Base-by-base conservation (phyloP, 2,329 filamentous ascomycete genomes). In the Penicillium crustosum region DNA sequence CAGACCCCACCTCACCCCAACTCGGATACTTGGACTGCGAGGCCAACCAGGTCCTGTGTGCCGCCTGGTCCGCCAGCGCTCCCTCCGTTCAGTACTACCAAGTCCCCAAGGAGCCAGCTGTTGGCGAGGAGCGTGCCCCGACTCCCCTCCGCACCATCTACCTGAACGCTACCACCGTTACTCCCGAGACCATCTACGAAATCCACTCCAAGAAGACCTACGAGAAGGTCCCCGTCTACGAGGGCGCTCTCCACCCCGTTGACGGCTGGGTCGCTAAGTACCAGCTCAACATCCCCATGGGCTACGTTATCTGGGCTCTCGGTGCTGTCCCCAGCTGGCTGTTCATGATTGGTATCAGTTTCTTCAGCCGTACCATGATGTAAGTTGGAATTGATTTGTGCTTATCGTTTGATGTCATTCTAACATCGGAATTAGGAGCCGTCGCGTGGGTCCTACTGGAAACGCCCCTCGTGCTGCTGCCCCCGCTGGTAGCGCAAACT, bases 291-390 rank as follows among this genome's bases (percentile, higher is more conserved):
- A 71, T 85, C 53, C 81, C 82, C 17, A 68, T 85, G 36, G 86
- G 80, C 7, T 86, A 86, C 62, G 69, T 78, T 43, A 77, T 87
- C 54, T 86, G 78, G 71, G 80, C 69, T 31, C 81, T 88, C 68
- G 77, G 80, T 35, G 77, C 80, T 72, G 79, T 87, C 63, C 86
- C 86, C 3, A 86, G 81, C 66, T 88, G 86, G 86, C 67, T 82
- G 57, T 82, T 86, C 61, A 88, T 88, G 86, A 81, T 88, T 62
- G 72, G 78, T 42, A 82, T 88, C 72, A 84, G 81, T 53, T 83
- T 87, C 71, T 68, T 85, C 65, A 86, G 82, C 75, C 77, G 85
- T 66, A 81, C 79, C 13, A 76, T 88, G 70, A 87, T 87, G 85
- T 86, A 75, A 80, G 82, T 73, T 55, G 19, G 74, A 80, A 82